Percentiles rank a stretch among this genome's conserved stretches.
phyloP scores from a whole-genome alignment of 441 rosid genomes.

The Populus trichocarpa region DNA sequence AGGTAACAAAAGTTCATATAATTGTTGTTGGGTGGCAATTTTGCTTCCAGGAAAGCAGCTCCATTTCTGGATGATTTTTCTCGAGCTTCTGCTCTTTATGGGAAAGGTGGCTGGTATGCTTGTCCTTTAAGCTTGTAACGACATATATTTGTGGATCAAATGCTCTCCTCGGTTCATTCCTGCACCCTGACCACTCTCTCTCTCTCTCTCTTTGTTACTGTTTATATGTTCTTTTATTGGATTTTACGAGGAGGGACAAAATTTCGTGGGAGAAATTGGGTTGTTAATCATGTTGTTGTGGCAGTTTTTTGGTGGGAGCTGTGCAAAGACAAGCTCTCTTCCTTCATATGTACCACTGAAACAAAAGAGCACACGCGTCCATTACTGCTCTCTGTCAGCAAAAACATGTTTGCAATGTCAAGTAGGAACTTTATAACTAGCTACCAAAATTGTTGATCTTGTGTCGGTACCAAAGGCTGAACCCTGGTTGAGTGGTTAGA shows the following conservation, averaged over 20 bases:
- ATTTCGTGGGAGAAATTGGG: background rate
- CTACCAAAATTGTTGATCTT: background rate
- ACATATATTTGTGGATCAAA: background rate
- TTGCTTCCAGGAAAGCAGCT: background rate
- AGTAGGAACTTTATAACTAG: background rate
- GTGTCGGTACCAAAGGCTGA: too few relatives aligned
- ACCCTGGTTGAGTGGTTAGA: too few relatives aligned
- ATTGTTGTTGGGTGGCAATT: background rate
- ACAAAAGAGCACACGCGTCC: background rate
- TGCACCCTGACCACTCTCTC: background rate
- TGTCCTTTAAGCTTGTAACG: conserved; percentile 4
- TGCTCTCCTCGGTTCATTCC: background rate
- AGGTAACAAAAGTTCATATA: background rate
- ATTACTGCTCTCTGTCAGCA: background rate
- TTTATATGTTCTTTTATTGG: conserved; percentile 6
- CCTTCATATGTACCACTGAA: background rate
- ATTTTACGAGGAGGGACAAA: background rate
- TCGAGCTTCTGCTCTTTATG: background rate
- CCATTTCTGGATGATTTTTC: conserved; percentile 6
- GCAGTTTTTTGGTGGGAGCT: background rate
- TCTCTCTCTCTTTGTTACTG: background rate
- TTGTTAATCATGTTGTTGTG: background rate
- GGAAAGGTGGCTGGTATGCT: background rate
- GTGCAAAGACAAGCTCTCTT: background rate
- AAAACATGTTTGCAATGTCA: background rate